Percentiles rank a stretch among this genome's conserved stretches.
Conservation (phyloP, 768 basidiomycete species). For the Calocera cornea region DNA sequence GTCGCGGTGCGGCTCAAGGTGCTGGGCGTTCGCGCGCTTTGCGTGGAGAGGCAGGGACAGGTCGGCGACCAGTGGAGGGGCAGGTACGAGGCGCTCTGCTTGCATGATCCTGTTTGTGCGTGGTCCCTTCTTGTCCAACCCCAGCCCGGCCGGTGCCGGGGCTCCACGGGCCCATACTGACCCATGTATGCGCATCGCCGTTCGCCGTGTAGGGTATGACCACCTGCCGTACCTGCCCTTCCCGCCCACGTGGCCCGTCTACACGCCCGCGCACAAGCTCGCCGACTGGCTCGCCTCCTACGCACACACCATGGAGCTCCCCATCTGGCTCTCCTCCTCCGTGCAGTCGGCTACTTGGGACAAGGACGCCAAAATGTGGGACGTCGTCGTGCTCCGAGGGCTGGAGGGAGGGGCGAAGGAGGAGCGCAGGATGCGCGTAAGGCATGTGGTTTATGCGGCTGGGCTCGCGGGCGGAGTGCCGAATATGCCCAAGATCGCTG, state of each 20-base stretch:
- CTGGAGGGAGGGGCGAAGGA: conserved; percentile 8
- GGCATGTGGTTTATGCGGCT: conserved; percentile 43
- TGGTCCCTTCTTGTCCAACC: too few species aligned
- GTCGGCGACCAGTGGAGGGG: conserved; percentile 56
- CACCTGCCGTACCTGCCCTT: conserved; percentile 52
- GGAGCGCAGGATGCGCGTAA: conserved; percentile 25
- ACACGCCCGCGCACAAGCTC: conserved; percentile 40
- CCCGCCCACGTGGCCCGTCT: conserved; percentile 47
- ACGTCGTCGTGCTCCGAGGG: conserved; percentile 17
- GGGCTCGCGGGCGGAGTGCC: conserved; percentile 40
- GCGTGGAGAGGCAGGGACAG: conserved; percentile 48
- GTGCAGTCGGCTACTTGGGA: conserved; percentile 18
- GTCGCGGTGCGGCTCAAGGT: conserved; percentile 51
- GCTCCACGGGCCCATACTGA: too few species aligned
- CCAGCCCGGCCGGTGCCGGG: too few species aligned
- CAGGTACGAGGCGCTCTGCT: conserved; percentile 50
- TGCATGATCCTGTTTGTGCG: conserved; percentile 58
- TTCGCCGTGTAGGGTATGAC: conserved; percentile 31
- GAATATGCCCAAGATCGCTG: conserved; percentile 33
- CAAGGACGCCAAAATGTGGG: conserved; percentile 10
- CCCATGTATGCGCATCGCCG: not conserved
- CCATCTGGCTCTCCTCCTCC: conserved; percentile 39
- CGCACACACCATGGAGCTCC: conserved; percentile 45
- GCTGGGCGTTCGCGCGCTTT: conserved; percentile 39
- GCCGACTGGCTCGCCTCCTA: conserved; percentile 59